phyloP scores from a whole-genome alignment of 129 eudicot species.

The Flaveria trinervia region DNA sequence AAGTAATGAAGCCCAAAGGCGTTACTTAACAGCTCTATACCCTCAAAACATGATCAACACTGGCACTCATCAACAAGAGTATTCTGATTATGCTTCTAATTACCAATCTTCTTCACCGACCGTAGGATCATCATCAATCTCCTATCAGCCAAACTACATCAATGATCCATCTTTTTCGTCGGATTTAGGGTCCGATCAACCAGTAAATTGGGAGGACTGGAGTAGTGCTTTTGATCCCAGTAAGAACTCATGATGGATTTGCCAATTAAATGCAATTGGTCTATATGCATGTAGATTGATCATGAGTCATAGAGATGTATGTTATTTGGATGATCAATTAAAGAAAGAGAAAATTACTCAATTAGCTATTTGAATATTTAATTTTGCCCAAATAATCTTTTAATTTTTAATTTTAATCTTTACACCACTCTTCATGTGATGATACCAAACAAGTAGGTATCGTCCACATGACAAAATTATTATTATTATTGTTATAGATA shows the following conservation, averaged over 20 bases:
- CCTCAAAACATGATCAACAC: slow-evolving; percentile 12
- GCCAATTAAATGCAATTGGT: too few relatives aligned
- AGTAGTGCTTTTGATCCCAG: slow-evolving; percentile 27
- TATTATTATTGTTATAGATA: too few relatives aligned
- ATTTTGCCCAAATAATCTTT: too few relatives aligned
- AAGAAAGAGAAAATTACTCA: background rate
- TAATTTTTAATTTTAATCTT: too few relatives aligned
- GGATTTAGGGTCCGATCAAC: slow-evolving; percentile 25
- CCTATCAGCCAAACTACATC: slow-evolving; percentile 13
- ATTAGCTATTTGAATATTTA: too few relatives aligned
- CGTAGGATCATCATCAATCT: slow-evolving; percentile 25
- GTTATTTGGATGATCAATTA: slow-evolving; percentile 7
- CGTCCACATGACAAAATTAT: too few relatives aligned
- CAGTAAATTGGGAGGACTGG: slow-evolving; percentile 31
- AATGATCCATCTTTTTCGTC: slow-evolving; percentile 14
- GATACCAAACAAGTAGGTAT: too few relatives aligned
- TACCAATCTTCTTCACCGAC: slow-evolving; percentile 24
- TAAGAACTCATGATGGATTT: slow-evolving; percentile 13
- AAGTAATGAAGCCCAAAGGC: slow-evolving; percentile 52
- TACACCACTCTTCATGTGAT: too few relatives aligned
- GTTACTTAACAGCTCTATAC: slow-evolving; percentile 41
- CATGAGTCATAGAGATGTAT: background rate
- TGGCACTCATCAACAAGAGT: slow-evolving; percentile 14
- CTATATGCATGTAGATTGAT: background rate
- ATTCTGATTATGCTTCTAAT: slow-evolving; percentile 18